These are phyloP conservation scores for Alternaria infectoria DNA, from an alignment of 2,329 filamentous ascomycete species.

Conservation along the genomic window DNA sequence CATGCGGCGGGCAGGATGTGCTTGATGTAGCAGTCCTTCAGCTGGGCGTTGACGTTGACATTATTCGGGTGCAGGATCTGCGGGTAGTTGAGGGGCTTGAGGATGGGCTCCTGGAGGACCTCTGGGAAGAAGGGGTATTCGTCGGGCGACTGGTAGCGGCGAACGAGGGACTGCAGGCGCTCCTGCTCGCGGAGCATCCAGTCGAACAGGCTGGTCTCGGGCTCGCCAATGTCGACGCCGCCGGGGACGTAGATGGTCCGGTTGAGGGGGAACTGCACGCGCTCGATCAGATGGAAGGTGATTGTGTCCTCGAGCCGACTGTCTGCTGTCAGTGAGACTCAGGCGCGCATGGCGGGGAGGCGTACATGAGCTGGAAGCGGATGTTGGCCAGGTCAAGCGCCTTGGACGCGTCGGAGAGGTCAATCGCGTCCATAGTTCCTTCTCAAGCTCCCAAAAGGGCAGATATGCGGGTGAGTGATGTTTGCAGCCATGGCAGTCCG, in stretches of 20 bases:
- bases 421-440: conserved; percentile 82
- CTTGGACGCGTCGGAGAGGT: conserved; percentile 82
- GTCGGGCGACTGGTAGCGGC: conserved; percentile 93
- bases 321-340: conserved; percentile 22
- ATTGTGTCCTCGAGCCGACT: conserved; percentile 98
- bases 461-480: conserved; percentile 7
- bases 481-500: conserved; percentile 9
- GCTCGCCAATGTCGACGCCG: conserved; percentile 78
- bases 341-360: conserved; percentile 30
- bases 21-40: conserved; percentile 84
- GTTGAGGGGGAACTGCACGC: conserved; percentile 96
- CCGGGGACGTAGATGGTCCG: conserved; percentile 82
- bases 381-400: conserved; percentile 91
- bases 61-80: conserved; percentile 84
- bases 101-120: conserved; percentile 77
- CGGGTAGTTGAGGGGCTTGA: conserved; percentile 89
- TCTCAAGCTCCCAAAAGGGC: background rate
- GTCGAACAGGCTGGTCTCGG: conserved; percentile 82
- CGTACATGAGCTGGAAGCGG: conserved; percentile 88
- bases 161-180: conserved; percentile 86
- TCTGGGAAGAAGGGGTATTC: conserved; percentile 97
- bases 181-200: conserved; percentile 94
- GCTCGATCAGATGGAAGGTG: conserved; percentile 94
- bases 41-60: conserved; percentile 87
- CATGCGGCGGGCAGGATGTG: conserved; percentile 85